Evolutionary conservation across 805 yeast genomes (phyloP), one percentile per base, ranked within the genome.

Genomic region (Wickerhamiella occidentalis): DNA sequence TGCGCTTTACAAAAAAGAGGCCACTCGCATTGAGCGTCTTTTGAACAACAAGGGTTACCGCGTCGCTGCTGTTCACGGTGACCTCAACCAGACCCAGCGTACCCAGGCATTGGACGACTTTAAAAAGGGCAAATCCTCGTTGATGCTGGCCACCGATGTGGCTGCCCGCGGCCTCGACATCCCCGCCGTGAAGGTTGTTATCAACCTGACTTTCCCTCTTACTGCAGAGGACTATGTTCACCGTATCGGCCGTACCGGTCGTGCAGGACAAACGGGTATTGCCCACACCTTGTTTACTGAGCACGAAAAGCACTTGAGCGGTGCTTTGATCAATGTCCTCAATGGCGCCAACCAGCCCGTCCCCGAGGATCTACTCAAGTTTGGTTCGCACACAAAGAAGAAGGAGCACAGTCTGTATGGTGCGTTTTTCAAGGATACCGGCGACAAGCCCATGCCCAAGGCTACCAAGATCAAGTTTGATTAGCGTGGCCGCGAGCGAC

Each of bases 321-420:
- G 98, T 55, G 96, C 94, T 2, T 72, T 92, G 57, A 81, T 85
- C 69, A 92, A 92, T 64, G 88, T 92, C 38, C 72, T 92, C 59
- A 77, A 94, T 57, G 95, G 94, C 56, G 98, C 97, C 18, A 78
- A 82, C 66, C 98, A 92, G 70, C 80, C 82, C 1, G 97, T 92
- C 52, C 99, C 99, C 7, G 96, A 85, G 48, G 97, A 87, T 51
- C 72, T 92, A 62, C 74, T 85, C 64, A 90, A 88, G 66, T 92
- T 90, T 59, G 99, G 99, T 45, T 87, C 96, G 6, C 97, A 92
- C 68, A 92, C 97, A 9, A 92, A 92, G 69, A 90, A 88, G 82
- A 92, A 92, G 73, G 88, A 86, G 56, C 98, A 92, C 63, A 79
- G 90, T 55, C 96, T 90, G n/a, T 92, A 92, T 60, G 99, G 99